Evolutionary conservation across 805 yeast species (phyloP).

Genomic region (Barnettozyma siamensis): DNA sequence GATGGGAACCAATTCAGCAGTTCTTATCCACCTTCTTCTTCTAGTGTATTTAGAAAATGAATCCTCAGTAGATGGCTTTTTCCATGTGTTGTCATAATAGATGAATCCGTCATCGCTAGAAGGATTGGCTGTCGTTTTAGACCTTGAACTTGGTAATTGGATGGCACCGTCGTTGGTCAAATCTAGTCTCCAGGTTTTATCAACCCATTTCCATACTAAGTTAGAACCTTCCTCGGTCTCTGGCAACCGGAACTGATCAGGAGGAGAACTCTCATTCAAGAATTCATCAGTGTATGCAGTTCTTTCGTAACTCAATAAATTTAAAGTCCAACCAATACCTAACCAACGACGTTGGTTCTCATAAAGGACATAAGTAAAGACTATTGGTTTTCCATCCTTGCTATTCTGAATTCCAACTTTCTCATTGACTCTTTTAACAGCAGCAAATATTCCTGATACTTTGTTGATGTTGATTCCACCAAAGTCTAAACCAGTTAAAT

Average conservation of each 20-base stretch:
- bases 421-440: slow-evolving; percentile 36
- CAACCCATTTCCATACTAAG: slow-evolving; percentile 93
- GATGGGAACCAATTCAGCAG: slow-evolving; percentile 71
- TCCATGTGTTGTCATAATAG: slow-evolving; percentile 92
- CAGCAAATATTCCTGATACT: slow-evolving; percentile 38
- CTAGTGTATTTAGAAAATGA: slow-evolving; percentile 87
- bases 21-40: slow-evolving; percentile 92
- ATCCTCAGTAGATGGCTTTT: slow-evolving; percentile 81
- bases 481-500: slow-evolving; percentile 83
- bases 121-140: slow-evolving; percentile 57
- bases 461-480: slow-evolving; percentile 37
- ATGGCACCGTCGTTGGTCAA: slow-evolving; percentile 83
- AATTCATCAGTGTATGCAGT: slow-evolving; percentile 98
- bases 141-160: slow-evolving; percentile 57
- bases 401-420: slow-evolving; percentile 28
- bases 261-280: slow-evolving; percentile 74
- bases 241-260: slow-evolving; percentile 77
- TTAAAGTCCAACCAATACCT: slow-evolving; percentile 97
- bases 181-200: slow-evolving; percentile 86
- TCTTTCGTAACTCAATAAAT: slow-evolving; percentile 85
- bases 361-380: slow-evolving; percentile 86
- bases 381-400: slow-evolving; percentile 45
- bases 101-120: slow-evolving; percentile 78
- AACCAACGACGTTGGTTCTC: slow-evolving; percentile 97
- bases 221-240: slow-evolving; percentile 61